Percentiles rank a stretch among this genome's conserved stretches.
These are phyloP conservation scores for Tylopilus intermedius DNA, from an alignment of 768 basidiomycete species.

Conservation along the genomic window DNA sequence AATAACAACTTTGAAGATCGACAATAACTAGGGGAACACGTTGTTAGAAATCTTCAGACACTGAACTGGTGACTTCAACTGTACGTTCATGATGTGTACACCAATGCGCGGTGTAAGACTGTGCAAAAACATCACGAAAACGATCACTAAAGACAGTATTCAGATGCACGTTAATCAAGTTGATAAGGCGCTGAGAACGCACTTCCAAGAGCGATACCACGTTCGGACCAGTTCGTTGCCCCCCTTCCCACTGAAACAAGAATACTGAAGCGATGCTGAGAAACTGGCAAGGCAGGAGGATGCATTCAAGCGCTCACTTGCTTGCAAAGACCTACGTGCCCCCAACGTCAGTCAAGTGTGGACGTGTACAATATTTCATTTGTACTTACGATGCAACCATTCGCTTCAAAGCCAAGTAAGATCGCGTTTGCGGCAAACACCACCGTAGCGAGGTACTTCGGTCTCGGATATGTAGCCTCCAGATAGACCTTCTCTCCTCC, in stretches of 20 bases:
- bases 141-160: slow-evolving; percentile 36
- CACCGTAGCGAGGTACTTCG: slow-evolving; percentile 44
- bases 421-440: slow-evolving; percentile 48
- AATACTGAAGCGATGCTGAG: slow-evolving; percentile 33
- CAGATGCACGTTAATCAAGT: neutral
- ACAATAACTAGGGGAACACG: slow-evolving; percentile 30
- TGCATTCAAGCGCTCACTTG: neutral
- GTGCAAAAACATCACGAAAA: slow-evolving; percentile 48
- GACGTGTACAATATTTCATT: too few species aligned
- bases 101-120: slow-evolving; percentile 47
- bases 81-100: slow-evolving; percentile 52
- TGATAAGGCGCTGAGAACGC: neutral
- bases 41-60: slow-evolving; percentile 9
- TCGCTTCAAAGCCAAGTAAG: slow-evolving; percentile 37
- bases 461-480: slow-evolving; percentile 48
- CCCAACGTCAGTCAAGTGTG: too few species aligned
- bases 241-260: slow-evolving; percentile 42
- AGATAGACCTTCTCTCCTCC: slow-evolving; percentile 63
- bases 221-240: slow-evolving; percentile 47
- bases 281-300: neutral
- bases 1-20: slow-evolving; percentile 51
- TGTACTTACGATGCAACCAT: slow-evolving; percentile 45
- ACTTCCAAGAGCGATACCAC: slow-evolving; percentile 60
- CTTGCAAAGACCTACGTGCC: slow-evolving; percentile 28
- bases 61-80: neutral